phyloP scores from a whole-genome alignment of 371 early-diverging fungal species.

The Circinella minor region DNA sequence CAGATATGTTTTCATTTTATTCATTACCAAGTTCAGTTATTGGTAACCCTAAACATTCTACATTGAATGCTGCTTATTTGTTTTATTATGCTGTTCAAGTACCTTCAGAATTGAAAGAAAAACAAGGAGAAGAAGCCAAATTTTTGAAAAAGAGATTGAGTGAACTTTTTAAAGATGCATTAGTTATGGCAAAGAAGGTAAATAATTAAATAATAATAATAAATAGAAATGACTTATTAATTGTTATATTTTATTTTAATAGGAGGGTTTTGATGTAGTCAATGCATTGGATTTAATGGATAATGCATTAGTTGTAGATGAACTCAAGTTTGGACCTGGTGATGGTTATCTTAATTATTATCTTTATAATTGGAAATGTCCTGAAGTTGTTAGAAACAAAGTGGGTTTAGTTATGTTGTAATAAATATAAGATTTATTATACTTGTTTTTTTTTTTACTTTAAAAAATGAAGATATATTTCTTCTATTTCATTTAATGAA shows the following conservation, averaged over 20 bases:
- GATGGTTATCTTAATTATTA: constrained; percentile 95
- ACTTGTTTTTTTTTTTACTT: no score
- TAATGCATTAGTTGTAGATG: constrained; percentile 74
- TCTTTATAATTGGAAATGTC: constrained; percentile 92
- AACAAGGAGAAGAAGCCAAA: constrained; percentile 40
- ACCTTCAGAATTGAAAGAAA: constrained; percentile 39
- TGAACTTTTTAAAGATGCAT: constrained; percentile 72
- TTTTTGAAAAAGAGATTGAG: constrained; percentile 58
- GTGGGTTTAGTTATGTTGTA: constrained; percentile 90
- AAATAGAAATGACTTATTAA: neutral
- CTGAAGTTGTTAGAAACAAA: constrained; percentile 66
- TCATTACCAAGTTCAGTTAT: constrained; percentile 90
- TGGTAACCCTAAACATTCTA: constrained; percentile 72
- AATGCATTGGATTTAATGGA: constrained; percentile 92
- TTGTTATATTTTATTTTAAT: neutral
- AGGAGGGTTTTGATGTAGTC: constrained; percentile 85
- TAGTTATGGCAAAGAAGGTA: constrained; percentile 80
- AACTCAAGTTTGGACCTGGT: constrained; percentile 91
- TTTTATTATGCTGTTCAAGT: constrained; percentile 89
- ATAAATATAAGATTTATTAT: neutral
- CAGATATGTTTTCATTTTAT: constrained; percentile 94
- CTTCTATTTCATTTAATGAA: no score
- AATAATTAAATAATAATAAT: neutral
- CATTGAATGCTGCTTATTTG: constrained; percentile 90
- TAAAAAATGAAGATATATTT: no score